A percentile compares a stretch with the other conserved stretches of the same genome.
These are phyloP conservation scores for Monosporascus sp. DNA, from an alignment of 2,329 filamentous ascomycete genomes.

Conservation along the genomic window DNA sequence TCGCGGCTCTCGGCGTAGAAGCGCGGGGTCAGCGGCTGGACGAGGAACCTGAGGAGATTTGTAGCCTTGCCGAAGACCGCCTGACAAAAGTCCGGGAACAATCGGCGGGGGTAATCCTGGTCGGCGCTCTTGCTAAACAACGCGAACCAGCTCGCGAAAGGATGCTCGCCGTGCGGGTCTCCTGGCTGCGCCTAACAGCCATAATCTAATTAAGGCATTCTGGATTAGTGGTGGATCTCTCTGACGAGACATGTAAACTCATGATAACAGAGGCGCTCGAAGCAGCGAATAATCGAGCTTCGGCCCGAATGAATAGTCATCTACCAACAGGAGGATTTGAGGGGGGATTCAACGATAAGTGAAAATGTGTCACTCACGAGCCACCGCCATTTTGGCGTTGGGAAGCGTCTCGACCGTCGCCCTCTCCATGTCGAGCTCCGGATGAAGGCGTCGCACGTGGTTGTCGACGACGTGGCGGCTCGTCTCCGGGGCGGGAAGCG, in stretches of 20 bases:
- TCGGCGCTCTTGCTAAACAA: not conserved
- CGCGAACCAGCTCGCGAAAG: not conserved
- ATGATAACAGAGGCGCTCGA: no score
- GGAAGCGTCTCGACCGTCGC: not conserved
- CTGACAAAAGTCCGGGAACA: not conserved
- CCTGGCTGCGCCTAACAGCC: not conserved
- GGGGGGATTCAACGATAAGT: no score
- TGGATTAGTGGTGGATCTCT: no score
- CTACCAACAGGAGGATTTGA: no score
- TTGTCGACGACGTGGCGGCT: not conserved
- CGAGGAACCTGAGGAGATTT: no score
- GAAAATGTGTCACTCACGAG: not conserved
- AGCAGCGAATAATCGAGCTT: no score
- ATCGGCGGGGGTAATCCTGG: not conserved
- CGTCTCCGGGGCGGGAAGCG: not conserved
- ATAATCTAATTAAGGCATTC: not conserved
- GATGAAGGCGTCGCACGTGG: not conserved
- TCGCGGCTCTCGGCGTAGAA: no score
- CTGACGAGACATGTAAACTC: no score
- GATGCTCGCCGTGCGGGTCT: not conserved
- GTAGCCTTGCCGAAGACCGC: not conserved
- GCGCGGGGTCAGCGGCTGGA: no score
- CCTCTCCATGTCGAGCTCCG: not conserved
- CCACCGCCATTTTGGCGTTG: not conserved
- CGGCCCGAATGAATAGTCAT: no score